phyloP scores from a whole-genome alignment of 306 rosid species.

The Dalbergia cultrata region DNA sequence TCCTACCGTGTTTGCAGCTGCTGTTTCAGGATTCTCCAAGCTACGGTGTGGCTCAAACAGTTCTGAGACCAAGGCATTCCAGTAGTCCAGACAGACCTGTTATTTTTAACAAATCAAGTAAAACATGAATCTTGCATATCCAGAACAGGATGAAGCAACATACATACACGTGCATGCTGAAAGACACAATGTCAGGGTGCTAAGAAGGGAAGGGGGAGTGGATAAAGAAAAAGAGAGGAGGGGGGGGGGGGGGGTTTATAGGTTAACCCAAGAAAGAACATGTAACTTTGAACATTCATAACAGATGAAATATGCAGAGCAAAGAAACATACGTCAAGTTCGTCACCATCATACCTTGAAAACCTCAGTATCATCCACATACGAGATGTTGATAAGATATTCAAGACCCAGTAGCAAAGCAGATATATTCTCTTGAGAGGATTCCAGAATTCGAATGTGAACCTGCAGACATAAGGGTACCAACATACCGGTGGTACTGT shows the following conservation, averaged over 20 bases:
- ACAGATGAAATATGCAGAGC: not conserved
- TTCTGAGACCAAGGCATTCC: constrained; percentile 92
- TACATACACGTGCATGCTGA: constrained; percentile 1
- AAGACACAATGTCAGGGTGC: not conserved
- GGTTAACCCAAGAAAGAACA: not conserved
- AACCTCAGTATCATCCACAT: constrained; percentile 95
- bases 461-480: constrained; percentile 55
- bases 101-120: constrained; percentile 59
- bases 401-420: constrained; percentile 89
- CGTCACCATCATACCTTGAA: constrained; percentile 69
- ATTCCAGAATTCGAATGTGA: constrained; percentile 85
- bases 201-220: too few relatives aligned
- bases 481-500: not conserved
- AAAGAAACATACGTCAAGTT: constrained; percentile 3
- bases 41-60: constrained; percentile 61
- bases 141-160: constrained; percentile 17
- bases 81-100: constrained; percentile 97
- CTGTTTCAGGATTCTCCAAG: constrained; percentile 54
- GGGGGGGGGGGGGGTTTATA: not conserved
- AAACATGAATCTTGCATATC: constrained; percentile 29
- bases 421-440: constrained; percentile 77
- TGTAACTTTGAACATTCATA: not conserved
- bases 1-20: constrained; percentile 56
- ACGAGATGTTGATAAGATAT: constrained; percentile 92
- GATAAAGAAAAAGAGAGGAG: too few relatives aligned